These are phyloP conservation scores for Graphilbum fragrans DNA, from an alignment of 2,329 filamentous ascomycete species.

Conservation along the genomic window DNA sequence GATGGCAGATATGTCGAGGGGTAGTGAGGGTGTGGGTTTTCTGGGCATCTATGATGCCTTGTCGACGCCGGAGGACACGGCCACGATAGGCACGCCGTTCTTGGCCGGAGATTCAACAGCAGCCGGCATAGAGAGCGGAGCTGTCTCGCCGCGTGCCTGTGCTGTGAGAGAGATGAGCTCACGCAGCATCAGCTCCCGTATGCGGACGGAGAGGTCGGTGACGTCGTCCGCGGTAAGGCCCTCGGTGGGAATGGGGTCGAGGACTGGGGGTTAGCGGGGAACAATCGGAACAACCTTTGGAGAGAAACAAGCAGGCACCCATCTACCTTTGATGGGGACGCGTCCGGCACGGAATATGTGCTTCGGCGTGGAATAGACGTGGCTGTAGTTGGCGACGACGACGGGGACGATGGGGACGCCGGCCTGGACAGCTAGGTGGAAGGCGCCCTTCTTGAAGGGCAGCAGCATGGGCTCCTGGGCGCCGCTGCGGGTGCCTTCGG, in stretches of 20 bases:
- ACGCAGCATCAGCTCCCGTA: slow-evolving; percentile 63
- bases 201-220: slow-evolving; percentile 55
- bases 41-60: slow-evolving; percentile 3
- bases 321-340: slow-evolving; percentile 69
- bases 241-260: slow-evolving; percentile 69
- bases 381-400: slow-evolving; percentile 67
- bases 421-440: slow-evolving; percentile 89
- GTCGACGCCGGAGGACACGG: slow-evolving; percentile 7
- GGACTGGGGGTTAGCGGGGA: slow-evolving; percentile 34
- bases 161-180: slow-evolving; percentile 45
- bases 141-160: slow-evolving; percentile 20
- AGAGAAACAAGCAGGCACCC: too few species aligned
- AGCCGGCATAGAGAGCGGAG: not conserved
- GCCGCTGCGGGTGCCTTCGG: slow-evolving; percentile 89
- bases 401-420: slow-evolving; percentile 87
- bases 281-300: not conserved
- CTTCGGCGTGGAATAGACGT: slow-evolving; percentile 54
- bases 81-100: slow-evolving; percentile 1
- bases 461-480: slow-evolving; percentile 67
- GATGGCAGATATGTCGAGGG: too few species aligned
- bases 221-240: slow-evolving; percentile 66
- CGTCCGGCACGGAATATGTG: slow-evolving; percentile 54
- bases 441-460: slow-evolving; percentile 98
- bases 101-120: not conserved
- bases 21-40: too few species aligned